Evolutionary conservation across 441 rosid species (phyloP), one percentile per base, ranked within the genome.

Genomic region (Codiaeum variegatum): DNA sequence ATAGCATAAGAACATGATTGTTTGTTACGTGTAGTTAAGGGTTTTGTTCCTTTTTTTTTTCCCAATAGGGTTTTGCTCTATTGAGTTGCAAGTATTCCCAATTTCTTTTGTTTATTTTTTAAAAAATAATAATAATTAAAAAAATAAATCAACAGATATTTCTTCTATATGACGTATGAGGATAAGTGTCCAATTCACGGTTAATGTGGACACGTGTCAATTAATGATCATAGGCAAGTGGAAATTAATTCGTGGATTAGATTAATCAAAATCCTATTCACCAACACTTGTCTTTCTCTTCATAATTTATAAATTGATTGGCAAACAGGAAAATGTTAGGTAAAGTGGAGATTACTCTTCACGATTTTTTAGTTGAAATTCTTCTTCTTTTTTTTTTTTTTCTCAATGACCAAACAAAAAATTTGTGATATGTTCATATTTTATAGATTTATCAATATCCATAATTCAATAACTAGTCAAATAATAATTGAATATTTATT

Each of bases 181-280:
- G 34, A 54, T 44, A 44, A 26, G 73, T 62, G 74, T 67, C 76
- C 46, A 26, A 0, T 4, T 19, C 12, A 2, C 0, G 16, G 19
- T 7, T 2, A 5, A 4, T 5, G 4, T 2, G 4, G 63, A 73
- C 61, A 75, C 82, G 80, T 79, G 83, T 62, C 63, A 36, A 4
- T 9, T 38, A 2, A 11, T 8, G 0, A 13, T 19, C 11, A 21
- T 2, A 3, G n/a, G 58, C 80, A 79, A 62, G 80, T 77, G 85
- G 77, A 76, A 24, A n/a, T 6, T 6, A 36, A 21, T 21, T 21
- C 69, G 21, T 81, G 80, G 60, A 62, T 19, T 79, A 46, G 21
- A 18, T 63, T 54, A 7, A n/a, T 8, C 23, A 13, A 67, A 75
- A 31, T 32, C 32, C 38, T 19, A 4, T n/a, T 34, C 7, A 3